Conservation (phyloP, 73 alveolate genomes). For the Paramecium tetraurelia region DNA sequence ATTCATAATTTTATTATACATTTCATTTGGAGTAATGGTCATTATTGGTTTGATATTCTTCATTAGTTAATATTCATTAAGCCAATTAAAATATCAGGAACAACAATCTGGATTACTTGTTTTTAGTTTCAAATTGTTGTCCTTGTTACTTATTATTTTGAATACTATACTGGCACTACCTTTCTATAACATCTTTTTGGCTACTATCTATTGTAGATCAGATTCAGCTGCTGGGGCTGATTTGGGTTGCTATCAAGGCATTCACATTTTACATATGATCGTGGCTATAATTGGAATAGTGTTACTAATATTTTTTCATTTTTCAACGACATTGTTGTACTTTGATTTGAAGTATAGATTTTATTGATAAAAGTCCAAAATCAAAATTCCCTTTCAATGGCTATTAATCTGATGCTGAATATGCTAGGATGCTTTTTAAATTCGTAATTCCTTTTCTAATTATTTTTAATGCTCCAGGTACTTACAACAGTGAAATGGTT, state of each 20-base stretch:
- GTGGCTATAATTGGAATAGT: constrained; percentile 23
- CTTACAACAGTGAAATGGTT: constrained; percentile 29
- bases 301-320: background rate
- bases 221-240: constrained; percentile 37
- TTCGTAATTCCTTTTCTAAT: constrained; percentile 4
- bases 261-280: constrained; percentile 16
- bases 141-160: background rate
- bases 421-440: constrained; percentile 18
- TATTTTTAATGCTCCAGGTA: constrained; percentile 42
- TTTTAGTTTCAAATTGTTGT: background rate
- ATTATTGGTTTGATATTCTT: background rate
- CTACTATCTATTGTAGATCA: constrained; percentile 24
- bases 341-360: constrained; percentile 31
- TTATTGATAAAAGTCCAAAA: constrained; percentile 14
- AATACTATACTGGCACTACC: constrained; percentile 23
- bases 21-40: constrained; percentile 30
- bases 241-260: constrained; percentile 14
- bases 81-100: background rate
- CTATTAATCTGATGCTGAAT: constrained; percentile 43
- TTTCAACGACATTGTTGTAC: background rate
- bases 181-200: constrained; percentile 19
- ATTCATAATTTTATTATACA: background rate
- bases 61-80: background rate
- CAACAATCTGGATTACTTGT: background rate
- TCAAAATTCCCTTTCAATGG: constrained; percentile 45